Evolutionary conservation across 768 basidiomycete genomes (phyloP).

Genomic region (Cystobasidium tubakii): DNA sequence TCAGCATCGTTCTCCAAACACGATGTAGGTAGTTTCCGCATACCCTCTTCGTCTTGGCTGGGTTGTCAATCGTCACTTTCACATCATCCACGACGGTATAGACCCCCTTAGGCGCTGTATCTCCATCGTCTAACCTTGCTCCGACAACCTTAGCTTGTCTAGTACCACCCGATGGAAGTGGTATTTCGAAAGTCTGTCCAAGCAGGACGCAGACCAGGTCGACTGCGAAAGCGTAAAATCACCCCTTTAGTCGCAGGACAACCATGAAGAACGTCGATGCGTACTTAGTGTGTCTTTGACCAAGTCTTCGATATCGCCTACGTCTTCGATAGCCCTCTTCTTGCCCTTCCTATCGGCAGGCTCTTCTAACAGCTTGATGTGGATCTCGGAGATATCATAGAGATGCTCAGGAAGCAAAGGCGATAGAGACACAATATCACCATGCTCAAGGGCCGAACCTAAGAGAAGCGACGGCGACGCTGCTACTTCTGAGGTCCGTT

Average conservation of each 20-base stretch:
- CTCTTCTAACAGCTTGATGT: neutral
- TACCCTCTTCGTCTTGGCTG: conserved; percentile 35
- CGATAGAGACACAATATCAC: conserved; percentile 24
- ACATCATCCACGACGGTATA: conserved; percentile 4
- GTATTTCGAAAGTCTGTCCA: conserved; percentile 14
- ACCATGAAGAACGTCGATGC: neutral
- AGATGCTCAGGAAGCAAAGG: conserved; percentile 17
- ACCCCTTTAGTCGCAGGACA: neutral
- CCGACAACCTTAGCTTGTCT: neutral
- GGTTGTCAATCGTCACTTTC: neutral
- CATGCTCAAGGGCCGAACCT: conserved; percentile 14
- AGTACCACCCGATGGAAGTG: neutral
- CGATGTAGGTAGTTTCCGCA: conserved; percentile 34
- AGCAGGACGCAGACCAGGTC: conserved; percentile 23
- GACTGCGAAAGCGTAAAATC: neutral
- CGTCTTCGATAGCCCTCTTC: neutral
- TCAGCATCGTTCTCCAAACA: too few relatives aligned
- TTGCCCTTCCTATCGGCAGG: conserved; percentile 18
- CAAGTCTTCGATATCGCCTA: neutral
- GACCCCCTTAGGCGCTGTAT: conserved; percentile 13
- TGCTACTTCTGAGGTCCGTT: conserved; percentile 2
- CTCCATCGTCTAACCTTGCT: conserved; percentile 6
- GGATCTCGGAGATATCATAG: neutral
- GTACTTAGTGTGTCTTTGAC: neutral
- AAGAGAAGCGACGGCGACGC: neutral